Conservation (phyloP, 768 basidiomycete species). For the Pisolithus albus region DNA sequence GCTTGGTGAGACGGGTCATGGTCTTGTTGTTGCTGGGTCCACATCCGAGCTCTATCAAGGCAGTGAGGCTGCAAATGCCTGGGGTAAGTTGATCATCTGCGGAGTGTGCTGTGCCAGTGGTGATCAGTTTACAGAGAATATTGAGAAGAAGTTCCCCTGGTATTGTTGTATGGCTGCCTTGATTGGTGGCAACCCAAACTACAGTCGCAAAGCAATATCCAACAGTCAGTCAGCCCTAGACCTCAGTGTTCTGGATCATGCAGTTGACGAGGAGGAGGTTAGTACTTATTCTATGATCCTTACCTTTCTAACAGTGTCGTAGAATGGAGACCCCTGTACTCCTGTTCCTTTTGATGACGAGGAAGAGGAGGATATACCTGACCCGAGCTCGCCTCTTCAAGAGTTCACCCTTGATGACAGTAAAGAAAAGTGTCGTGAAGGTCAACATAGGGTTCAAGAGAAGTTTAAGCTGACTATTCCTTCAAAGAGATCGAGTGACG, state of each 20-base stretch:
- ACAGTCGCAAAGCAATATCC: constrained; percentile 13
- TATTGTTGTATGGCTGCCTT: constrained; percentile 16
- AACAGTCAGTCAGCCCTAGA: constrained; percentile 16
- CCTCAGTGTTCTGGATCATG: not conserved
- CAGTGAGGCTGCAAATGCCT: constrained; percentile 4
- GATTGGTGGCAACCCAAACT: constrained; percentile 15
- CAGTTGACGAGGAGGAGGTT: too few species aligned
- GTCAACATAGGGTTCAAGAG: too few species aligned
- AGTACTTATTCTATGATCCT: too few species aligned
- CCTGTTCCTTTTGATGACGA: too few species aligned
- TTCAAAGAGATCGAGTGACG: too few species aligned
- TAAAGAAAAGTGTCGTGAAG: too few species aligned
- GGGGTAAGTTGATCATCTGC: not conserved
- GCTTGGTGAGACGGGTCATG: constrained; percentile 4
- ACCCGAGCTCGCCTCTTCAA: too few species aligned
- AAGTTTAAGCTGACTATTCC: too few species aligned
- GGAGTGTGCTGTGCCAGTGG: not conserved
- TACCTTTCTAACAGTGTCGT: too few species aligned
- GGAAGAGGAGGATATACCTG: too few species aligned
- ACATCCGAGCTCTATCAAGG: constrained; percentile 1
- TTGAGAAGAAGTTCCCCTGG: constrained; percentile 20
- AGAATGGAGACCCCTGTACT: too few species aligned
- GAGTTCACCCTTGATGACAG: too few species aligned
- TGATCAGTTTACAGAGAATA: constrained; percentile 10
- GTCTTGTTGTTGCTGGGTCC: constrained; percentile 3